Evolutionary conservation across 768 basidiomycete species (phyloP).

Genomic region (Rubroboletus satanas): DNA sequence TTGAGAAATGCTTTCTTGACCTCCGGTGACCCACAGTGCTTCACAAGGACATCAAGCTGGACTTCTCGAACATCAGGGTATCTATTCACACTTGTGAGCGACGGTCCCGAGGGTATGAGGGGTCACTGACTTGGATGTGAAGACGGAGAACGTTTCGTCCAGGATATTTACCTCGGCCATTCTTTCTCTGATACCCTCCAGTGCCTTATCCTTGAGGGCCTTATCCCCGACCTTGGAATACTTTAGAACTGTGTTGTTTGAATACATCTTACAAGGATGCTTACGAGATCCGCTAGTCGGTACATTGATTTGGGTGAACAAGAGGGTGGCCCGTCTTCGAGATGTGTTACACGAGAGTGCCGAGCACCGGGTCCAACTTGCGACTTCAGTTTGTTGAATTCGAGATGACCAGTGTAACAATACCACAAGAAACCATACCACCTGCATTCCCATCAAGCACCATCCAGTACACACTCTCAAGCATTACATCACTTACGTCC

Average conservation of each 20-base stretch:
- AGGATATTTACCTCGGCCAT: conserved; percentile 19
- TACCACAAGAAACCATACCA: conserved; percentile 27
- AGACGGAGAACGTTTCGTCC: conserved; percentile 26
- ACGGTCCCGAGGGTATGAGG: background rate
- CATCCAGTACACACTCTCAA: background rate
- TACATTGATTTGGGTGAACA: conserved; percentile 40
- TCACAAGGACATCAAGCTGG: conserved; percentile 16
- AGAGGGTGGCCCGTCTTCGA: conserved; percentile 3
- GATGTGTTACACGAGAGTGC: background rate
- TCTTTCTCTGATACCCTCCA: conserved; percentile 16
- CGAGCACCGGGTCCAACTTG: conserved; percentile 2
- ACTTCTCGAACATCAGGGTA: conserved; percentile 13
- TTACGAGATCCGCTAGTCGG: conserved; percentile 31
- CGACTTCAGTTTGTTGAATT: conserved; percentile 18
- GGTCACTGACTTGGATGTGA: conserved; percentile 21
- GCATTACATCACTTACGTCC: conserved; percentile 9
- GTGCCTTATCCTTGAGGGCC: conserved; percentile 14
- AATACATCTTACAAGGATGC: background rate
- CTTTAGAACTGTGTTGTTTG: background rate
- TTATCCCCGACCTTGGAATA: conserved; percentile 12
- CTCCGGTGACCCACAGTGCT: conserved; percentile 1
- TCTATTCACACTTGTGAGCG: conserved; percentile 8
- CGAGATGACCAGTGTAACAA: conserved; percentile 21
- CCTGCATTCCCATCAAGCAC: conserved; percentile 3
- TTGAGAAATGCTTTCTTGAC: conserved; percentile 16